Conservation (phyloP, 768 basidiomycete genomes). For the Boletus subcaerulescens region DNA sequence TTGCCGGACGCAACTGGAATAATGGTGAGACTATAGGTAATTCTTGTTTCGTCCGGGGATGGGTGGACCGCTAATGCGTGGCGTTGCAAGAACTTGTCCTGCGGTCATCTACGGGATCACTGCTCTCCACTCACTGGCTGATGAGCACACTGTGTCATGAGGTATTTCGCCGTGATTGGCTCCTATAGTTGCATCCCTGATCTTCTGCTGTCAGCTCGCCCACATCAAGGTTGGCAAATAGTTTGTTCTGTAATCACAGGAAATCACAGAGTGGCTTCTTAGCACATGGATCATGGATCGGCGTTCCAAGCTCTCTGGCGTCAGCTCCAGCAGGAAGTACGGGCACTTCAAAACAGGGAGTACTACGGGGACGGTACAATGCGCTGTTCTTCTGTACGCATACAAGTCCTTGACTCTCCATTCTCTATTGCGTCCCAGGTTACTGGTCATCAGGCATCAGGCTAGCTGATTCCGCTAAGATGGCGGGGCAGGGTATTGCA, state of each 20-base stretch:
- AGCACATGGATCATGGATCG: constrained; percentile 82
- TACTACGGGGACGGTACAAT: constrained; percentile 78
- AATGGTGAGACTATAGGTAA: constrained; percentile 75
- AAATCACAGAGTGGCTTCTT: neutral
- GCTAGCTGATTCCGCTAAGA: constrained; percentile 58
- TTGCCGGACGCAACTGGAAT: constrained; percentile 85
- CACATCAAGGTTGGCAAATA: constrained; percentile 64
- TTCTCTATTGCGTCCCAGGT: constrained; percentile 39
- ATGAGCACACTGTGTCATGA: constrained; percentile 84
- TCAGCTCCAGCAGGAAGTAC: constrained; percentile 61
- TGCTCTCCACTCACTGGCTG: constrained; percentile 62
- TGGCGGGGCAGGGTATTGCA: constrained; percentile 50
- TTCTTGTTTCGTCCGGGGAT: neutral
- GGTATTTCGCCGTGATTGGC: constrained; percentile 37
- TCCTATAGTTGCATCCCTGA: constrained; percentile 5
- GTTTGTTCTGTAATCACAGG: neutral
- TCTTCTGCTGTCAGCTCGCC: constrained; percentile 51
- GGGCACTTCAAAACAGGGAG: constrained; percentile 64
- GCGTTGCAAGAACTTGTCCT: constrained; percentile 64
- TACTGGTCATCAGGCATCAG: constrained; percentile 81
- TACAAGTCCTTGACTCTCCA: constrained; percentile 4
- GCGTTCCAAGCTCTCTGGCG: constrained; percentile 76
- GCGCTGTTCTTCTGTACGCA: neutral
- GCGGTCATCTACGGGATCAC: constrained; percentile 55
- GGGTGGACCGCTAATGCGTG: neutral